These are phyloP conservation scores for Talaromyces sp. DNA, from an alignment of 2,329 filamentous ascomycete species.

Conservation along the genomic window DNA sequence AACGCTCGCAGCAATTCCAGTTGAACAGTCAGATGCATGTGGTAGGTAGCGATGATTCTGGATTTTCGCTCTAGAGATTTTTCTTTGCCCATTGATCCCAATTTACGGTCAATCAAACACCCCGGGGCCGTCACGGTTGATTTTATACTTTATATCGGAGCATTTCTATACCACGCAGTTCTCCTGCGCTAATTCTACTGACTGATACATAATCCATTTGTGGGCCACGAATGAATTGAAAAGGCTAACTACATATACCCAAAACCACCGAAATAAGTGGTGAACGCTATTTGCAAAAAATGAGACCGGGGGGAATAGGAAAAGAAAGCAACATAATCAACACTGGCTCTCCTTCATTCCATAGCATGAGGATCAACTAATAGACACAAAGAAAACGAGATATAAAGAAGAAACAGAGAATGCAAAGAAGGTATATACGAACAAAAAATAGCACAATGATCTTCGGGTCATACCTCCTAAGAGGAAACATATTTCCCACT, in stretches of 20 bases:
- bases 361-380: background rate
- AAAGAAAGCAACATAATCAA: slow-evolving; percentile 4
- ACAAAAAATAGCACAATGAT: slow-evolving; percentile 2
- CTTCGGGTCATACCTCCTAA: slow-evolving; percentile 18
- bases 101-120: no score
- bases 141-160: no score
- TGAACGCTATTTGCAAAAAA: slow-evolving; percentile 25
- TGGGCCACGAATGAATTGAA: slow-evolving; percentile 13
- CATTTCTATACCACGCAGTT: no score
- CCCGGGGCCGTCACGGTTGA: no score
- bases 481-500: slow-evolving; percentile 73
- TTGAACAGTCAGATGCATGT: no score
- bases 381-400: slow-evolving; percentile 3
- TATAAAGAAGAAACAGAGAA: slow-evolving; percentile 6
- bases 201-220: background rate
- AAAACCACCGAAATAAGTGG: slow-evolving; percentile 11
- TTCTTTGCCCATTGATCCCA: no score
- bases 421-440: slow-evolving; percentile 22
- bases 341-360: background rate
- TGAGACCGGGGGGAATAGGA: slow-evolving; percentile 6
- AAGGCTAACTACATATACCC: slow-evolving; percentile 20
- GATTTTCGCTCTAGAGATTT: no score
- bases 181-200: no score
- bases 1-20: no score
- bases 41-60: no score